Percentiles rank a stretch among this genome's conserved stretches.
Evolutionary conservation across 805 yeast species (phyloP).

Genomic region (Kodamaea sagamina): DNA sequence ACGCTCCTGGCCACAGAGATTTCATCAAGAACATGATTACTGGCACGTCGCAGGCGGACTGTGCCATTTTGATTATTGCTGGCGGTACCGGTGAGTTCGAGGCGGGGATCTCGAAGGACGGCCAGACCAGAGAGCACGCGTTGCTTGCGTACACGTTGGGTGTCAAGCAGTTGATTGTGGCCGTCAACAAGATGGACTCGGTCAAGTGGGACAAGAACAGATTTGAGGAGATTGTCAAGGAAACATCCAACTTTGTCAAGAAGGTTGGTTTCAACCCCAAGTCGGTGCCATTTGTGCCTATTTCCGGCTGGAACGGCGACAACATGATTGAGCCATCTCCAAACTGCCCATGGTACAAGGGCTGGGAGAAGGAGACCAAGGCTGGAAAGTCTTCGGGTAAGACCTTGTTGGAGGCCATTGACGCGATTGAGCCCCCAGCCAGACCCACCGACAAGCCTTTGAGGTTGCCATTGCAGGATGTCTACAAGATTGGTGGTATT

Average conservation of each 20-base stretch:
- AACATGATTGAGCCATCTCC: constrained; percentile 98
- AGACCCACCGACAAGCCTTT: constrained; percentile 96
- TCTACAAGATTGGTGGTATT: constrained; percentile 97
- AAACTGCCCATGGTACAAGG: constrained; percentile 92
- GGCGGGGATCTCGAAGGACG: constrained; percentile 97
- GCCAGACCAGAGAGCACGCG: constrained; percentile 98
- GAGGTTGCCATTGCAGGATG: constrained; percentile 95
- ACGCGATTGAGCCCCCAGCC: constrained; percentile 89
- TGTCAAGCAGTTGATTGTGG: constrained; percentile 95
- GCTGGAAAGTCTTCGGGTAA: constrained; percentile 84
- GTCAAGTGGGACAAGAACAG: constrained; percentile 98
- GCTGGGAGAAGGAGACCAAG: constrained; percentile 84
- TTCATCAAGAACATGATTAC: constrained; percentile 98
- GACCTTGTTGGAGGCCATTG: constrained; percentile 88
- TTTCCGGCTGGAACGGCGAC: constrained; percentile 95
- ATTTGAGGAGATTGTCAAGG: constrained; percentile 99
- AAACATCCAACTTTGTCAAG: constrained; percentile 93
- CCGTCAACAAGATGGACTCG: constrained; percentile 97
- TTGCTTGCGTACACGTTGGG: constrained; percentile 99
- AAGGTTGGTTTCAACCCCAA: constrained; percentile 91
- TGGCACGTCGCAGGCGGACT: constrained; percentile 99
- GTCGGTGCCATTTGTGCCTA: constrained; percentile 85
- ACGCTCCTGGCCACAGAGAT: constrained; percentile 99
- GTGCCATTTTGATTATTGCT: constrained; percentile 98
- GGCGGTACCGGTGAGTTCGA: constrained; percentile 94